Percentiles rank a stretch among this genome's conserved stretches.
phyloP scores from a whole-genome alignment of 495 filamentous ascomycete species.

The Tuber calosporum region DNA sequence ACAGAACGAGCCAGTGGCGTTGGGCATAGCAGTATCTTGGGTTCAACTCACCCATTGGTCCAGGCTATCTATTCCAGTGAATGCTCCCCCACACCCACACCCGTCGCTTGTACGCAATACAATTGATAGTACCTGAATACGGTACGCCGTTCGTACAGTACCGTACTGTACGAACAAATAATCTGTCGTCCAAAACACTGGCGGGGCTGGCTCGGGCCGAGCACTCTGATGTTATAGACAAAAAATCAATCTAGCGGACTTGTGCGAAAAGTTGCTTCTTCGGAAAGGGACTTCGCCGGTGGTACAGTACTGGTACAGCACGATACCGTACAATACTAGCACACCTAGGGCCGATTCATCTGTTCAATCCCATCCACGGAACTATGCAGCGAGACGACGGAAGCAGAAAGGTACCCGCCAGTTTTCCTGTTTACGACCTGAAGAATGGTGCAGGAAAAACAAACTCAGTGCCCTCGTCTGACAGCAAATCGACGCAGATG shows the following conservation, averaged over 20 bases:
- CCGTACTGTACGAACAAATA: too few species aligned
- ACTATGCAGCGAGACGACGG: slow-evolving; percentile 25
- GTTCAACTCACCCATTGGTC: slow-evolving; percentile 26
- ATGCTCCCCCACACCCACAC: slow-evolving; percentile 24
- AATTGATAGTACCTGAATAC: slow-evolving; percentile 21
- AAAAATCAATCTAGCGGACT: slow-evolving; percentile 16
- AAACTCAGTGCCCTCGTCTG: slow-evolving; percentile 16
- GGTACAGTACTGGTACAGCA: slow-evolving; percentile 4
- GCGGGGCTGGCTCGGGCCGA: slow-evolving; percentile 22
- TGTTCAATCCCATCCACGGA: slow-evolving; percentile 25
- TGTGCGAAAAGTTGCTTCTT: slow-evolving; percentile 18
- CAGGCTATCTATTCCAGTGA: slow-evolving; percentile 24
- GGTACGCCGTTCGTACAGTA: slow-evolving; percentile 19
- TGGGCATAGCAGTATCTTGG: neutral
- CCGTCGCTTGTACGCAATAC: slow-evolving; percentile 29
- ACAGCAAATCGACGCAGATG: slow-evolving; percentile 25
- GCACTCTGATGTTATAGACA: slow-evolving; percentile 11
- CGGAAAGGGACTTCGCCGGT: neutral
- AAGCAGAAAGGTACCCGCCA: slow-evolving; percentile 26
- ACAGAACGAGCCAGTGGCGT: slow-evolving; percentile 26
- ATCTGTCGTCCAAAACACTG: slow-evolving; percentile 31
- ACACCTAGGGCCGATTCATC: slow-evolving; percentile 22
- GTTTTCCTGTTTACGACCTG: slow-evolving; percentile 21
- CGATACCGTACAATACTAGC: slow-evolving; percentile 24
- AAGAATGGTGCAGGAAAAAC: slow-evolving; percentile 15